A percentile compares a stretch with the other conserved stretches of the same genome.
Conservation (phyloP, 176 grass and related monocot species). For the Ensete glaucum region DNA sequence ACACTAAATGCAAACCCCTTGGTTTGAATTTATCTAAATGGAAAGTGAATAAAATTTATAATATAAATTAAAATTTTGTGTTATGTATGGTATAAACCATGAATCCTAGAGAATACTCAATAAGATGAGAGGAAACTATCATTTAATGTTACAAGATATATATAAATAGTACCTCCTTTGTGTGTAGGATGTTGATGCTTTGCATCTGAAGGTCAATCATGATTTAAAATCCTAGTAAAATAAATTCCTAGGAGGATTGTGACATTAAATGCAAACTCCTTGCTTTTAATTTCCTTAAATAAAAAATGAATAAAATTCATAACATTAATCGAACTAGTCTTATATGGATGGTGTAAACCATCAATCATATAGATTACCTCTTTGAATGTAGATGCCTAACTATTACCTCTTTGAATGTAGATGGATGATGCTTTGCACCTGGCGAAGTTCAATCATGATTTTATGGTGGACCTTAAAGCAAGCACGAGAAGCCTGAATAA, state of each 20-base stretch:
- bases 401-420: slow-evolving; percentile 28
- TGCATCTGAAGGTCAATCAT: no score
- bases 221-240: no score
- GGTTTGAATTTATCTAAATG: no score
- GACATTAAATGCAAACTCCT: no score
- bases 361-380: neutral
- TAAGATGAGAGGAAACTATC: no score
- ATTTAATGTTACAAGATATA: neutral
- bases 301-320: no score
- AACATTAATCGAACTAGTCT: neutral
- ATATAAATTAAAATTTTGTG: neutral
- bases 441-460: slow-evolving; percentile 76
- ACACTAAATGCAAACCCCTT: no score
- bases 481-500: slow-evolving; percentile 31
- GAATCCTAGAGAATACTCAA: neutral
- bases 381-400: neutral
- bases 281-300: no score
- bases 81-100: neutral
- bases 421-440: slow-evolving; percentile 63
- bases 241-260: no score
- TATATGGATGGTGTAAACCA: neutral
- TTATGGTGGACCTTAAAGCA: slow-evolving; percentile 51
- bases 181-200: neutral
- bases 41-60: no score
- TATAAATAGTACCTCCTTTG: neutral